phyloP scores from a whole-genome alignment of 352 stramenopile species.

The Phytophthora niederhauseri region DNA sequence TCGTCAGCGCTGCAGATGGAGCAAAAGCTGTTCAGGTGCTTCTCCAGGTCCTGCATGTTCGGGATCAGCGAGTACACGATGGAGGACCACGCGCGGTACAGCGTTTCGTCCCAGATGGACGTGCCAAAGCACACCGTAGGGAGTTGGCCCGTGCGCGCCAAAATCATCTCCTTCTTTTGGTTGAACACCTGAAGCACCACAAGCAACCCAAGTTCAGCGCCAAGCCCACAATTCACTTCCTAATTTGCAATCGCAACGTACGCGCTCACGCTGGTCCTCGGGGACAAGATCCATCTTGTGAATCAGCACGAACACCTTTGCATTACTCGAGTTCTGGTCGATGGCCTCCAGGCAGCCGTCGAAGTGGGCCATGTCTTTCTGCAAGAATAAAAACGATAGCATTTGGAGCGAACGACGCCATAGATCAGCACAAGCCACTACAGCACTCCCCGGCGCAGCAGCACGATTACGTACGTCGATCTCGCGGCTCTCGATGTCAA shows the following conservation, averaged over 20 bases:
- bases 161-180: slow-evolving; percentile 95
- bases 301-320: slow-evolving; percentile 99
- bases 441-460: slow-evolving; percentile 10
- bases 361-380: slow-evolving; percentile 99
- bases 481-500: slow-evolving; percentile 96
- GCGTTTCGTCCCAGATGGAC: slow-evolving; percentile 99
- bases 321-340: slow-evolving; percentile 98
- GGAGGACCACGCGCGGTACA: slow-evolving; percentile 99
- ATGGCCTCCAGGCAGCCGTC: slow-evolving; percentile 97
- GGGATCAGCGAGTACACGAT: slow-evolving; percentile 99
- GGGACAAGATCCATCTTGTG: slow-evolving; percentile 99
- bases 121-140: slow-evolving; percentile 95
- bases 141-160: slow-evolving; percentile 89
- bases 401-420: neutral
- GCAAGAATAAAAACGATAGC: slow-evolving; percentile 22
- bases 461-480: slow-evolving; percentile 54
- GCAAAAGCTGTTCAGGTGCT: slow-evolving; percentile 98
- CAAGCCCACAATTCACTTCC: neutral
- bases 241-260: slow-evolving; percentile 35
- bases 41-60: slow-evolving; percentile 97
- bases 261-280: slow-evolving; percentile 81
- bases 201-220: neutral
- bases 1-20: slow-evolving; percentile 96
- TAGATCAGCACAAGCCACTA: slow-evolving; percentile 8
- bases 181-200: slow-evolving; percentile 86